These are phyloP conservation scores for Saprolegnia diclina DNA, from an alignment of 352 stramenopile genomes.

Conservation along the genomic window DNA sequence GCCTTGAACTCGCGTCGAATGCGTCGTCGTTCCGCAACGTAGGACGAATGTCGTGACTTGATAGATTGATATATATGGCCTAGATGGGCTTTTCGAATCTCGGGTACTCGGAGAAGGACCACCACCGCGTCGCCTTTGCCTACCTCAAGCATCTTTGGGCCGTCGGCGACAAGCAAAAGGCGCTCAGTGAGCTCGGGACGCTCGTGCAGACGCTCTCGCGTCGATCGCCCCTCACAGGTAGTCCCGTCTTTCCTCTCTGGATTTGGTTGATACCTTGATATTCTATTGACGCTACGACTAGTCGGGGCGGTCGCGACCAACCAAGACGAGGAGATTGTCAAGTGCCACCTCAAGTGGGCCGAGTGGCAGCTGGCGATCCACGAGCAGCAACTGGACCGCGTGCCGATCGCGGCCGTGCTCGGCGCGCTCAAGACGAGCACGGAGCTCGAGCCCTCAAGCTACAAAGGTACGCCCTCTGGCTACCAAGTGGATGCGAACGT, in stretches of 20 bases:
- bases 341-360: constrained; percentile 76
- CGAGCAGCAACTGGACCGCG: constrained; percentile 70
- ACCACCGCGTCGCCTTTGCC: constrained; percentile 90
- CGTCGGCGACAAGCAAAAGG: constrained; percentile 82
- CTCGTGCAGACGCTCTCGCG: constrained; percentile 72
- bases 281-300: not conserved
- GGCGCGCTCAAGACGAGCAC: constrained; percentile 61
- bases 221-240: constrained; percentile 8
- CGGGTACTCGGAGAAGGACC: constrained; percentile 82
- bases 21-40: constrained; percentile 33
- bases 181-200: constrained; percentile 74
- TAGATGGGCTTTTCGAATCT: constrained; percentile 32
- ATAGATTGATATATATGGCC: no score
- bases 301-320: not conserved
- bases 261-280: not conserved
- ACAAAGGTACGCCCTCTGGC: constrained; percentile 34
- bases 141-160: constrained; percentile 95
- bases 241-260: not conserved
- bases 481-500: no score
- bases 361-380: constrained; percentile 83
- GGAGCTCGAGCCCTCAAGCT: constrained; percentile 60
- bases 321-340: constrained; percentile 73
- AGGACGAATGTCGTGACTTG: constrained; percentile 31
- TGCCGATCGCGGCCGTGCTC: constrained; percentile 67
- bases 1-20: constrained; percentile 3